Base-by-base conservation (phyloP, 192 early-diverging fungal genomes). In the Gamsiella multidivaricata region DNA sequence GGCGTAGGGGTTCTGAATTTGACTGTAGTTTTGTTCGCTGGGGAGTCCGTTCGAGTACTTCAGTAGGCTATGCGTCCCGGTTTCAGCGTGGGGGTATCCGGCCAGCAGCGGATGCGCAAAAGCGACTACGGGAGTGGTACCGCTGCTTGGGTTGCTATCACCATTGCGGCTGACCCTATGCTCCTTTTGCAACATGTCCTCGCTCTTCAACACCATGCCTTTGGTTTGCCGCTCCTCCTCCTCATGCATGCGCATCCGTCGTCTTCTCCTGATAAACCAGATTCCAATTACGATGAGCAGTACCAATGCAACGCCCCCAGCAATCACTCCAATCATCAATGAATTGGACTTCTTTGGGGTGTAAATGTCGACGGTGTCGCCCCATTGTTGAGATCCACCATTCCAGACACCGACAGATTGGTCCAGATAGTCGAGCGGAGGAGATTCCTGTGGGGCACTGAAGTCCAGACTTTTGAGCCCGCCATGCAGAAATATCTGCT, bases 401-500 rank as follows among this genome's bases (percentile, higher is more conserved):
- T 78, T 59, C 54, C 53, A 78, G 41, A 78, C 60, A 3, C 54
- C 60, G 15, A 64, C 28, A 25, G 65, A 53, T 11, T 28, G 47
- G 14, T 57, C 61, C 31, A 69, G 31, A n/a, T 52, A 52, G 11
- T 58, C 33, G 0, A 18, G 17, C 2, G 54, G 20, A n/a, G 65
- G 65, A 28, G 45, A 25, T 37, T 41, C 25, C 12, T 2, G 25
- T 2, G 32, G 33, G 26, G 12, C 18, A n/a, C 22, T 8, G 7
- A 63, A 46, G 1, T 78, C 60, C 1, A 78, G 47, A 1, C 22
- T 51, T 1, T 36, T 64, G 1, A 78, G 17, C 20, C 74, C 74
- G 6, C 74, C 74, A 34, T 78, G 74, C 37, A 78, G 26, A 37
- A 78, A 64, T 7, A 78, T 69, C 43, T 78, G 74, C 2, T 32